Conservation (phyloP, 176 grass and related monocot species). For the Echinochloa phyllopogon region DNA sequence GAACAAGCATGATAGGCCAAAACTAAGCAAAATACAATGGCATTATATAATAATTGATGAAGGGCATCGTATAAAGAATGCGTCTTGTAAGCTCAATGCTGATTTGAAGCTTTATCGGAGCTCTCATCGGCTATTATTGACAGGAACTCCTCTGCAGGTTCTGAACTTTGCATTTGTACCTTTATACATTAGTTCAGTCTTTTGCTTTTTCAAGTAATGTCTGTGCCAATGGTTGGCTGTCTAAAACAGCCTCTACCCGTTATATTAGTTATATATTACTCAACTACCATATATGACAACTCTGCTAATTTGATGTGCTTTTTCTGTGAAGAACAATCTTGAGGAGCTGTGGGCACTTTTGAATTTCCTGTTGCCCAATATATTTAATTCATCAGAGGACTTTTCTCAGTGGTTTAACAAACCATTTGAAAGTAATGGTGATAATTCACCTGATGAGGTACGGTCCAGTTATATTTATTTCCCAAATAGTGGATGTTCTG, state of each 20-base stretch:
- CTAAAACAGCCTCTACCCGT: neutral
- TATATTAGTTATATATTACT: conserved; percentile 29
- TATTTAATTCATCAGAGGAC: conserved; percentile 99
- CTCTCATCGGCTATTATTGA: conserved; percentile 88
- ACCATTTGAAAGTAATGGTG: conserved; percentile 87
- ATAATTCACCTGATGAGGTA: conserved; percentile 93
- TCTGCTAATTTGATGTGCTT: conserved; percentile 44
- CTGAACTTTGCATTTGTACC: conserved; percentile 36
- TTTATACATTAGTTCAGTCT: conserved; percentile 2
- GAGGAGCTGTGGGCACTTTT: conserved; percentile 99
- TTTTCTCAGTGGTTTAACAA: conserved; percentile 99
- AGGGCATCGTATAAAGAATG: conserved; percentile 99
- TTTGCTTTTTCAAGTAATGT: conserved; percentile 43
- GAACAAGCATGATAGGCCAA: conserved; percentile 99
- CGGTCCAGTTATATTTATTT: conserved; percentile 37
- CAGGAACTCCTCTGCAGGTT: conserved; percentile 98
- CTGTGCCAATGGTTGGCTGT: conserved; percentile 14
- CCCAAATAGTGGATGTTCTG: neutral
- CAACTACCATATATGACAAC: conserved; percentile 25
- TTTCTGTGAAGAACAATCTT: conserved; percentile 94
- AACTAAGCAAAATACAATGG: conserved; percentile 99
- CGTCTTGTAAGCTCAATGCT: conserved; percentile 98
- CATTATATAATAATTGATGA: conserved; percentile 99
- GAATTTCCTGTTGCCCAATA: conserved; percentile 94
- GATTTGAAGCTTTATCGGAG: conserved; percentile 96